phyloP scores from a whole-genome alignment of 2,329 filamentous ascomycete genomes.

The Juglanconis juglandina region DNA sequence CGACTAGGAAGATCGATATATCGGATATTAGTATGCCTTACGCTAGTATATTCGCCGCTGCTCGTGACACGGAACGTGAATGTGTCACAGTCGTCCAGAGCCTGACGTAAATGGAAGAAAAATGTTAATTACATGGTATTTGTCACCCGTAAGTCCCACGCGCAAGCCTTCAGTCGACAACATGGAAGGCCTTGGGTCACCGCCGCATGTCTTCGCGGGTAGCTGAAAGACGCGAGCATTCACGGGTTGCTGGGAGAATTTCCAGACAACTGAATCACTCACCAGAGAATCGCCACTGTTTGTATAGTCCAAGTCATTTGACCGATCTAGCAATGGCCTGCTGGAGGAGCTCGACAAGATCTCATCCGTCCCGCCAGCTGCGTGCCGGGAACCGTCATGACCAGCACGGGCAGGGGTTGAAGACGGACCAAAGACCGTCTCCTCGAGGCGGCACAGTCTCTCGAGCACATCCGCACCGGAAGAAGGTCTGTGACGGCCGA shows the following conservation, averaged over 20 bases:
- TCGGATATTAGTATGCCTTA: neutral
- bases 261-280: neutral
- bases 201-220: too few relatives aligned
- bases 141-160: neutral
- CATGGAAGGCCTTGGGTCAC: too few relatives aligned
- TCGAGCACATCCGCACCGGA: constrained; percentile 20
- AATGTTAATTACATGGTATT: too few relatives aligned
- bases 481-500: neutral
- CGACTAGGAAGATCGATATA: constrained; percentile 4
- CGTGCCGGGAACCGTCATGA: neutral
- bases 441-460: constrained; percentile 25
- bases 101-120: neutral
- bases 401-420: neutral
- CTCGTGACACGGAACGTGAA: constrained; percentile 10
- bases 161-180: too few relatives aligned
- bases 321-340: neutral
- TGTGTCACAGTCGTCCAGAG: constrained; percentile 2
- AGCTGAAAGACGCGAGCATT: too few relatives aligned
- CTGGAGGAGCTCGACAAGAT: neutral
- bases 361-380: neutral
- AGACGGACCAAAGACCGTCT: constrained; percentile 23
- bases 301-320: constrained; percentile 13
- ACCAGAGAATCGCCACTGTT: neutral
- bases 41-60: neutral
- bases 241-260: too few relatives aligned